Evolutionary conservation across 2,329 filamentous ascomycete species (phyloP).

Genomic region (Phymatotrichopsis omnivora): DNA sequence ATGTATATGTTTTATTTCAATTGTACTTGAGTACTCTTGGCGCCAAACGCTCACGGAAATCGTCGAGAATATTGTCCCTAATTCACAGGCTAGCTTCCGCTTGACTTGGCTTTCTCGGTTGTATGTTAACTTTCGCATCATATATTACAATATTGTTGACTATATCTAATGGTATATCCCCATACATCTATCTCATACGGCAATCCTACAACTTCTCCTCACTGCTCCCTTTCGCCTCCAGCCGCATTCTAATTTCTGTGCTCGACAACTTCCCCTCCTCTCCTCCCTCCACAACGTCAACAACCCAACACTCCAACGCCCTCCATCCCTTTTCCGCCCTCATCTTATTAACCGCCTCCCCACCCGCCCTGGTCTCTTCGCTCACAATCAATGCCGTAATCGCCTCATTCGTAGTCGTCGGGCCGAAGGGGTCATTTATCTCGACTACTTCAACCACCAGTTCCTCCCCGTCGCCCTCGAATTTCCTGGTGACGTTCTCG

Average conservation of each 20-base stretch:
- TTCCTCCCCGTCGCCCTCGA: constrained; percentile 33
- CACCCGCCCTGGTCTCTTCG: constrained; percentile 74
- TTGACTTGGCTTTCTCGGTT: no score
- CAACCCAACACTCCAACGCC: constrained; percentile 69
- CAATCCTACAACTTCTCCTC: constrained; percentile 1
- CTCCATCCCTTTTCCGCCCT: constrained; percentile 66
- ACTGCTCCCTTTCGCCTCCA: constrained; percentile 18
- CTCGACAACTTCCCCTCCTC: constrained; percentile 38
- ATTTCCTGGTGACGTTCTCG: constrained; percentile 4
- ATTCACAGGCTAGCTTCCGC: no score
- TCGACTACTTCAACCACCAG: constrained; percentile 62
- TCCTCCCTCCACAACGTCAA: constrained; percentile 66
- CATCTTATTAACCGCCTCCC: constrained; percentile 75
- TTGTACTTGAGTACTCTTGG: no score
- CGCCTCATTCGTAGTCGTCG: constrained; percentile 70
- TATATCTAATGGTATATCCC: no score
- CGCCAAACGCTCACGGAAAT: no score
- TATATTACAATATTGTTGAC: no score
- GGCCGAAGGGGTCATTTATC: constrained; percentile 80
- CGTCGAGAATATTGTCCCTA: no score
- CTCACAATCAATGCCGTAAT: constrained; percentile 79
- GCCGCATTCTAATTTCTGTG: constrained; percentile 26
- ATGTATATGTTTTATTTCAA: no score
- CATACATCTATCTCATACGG: no score
- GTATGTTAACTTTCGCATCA: no score